These are phyloP conservation scores for Atalantia buxifolia DNA, from an alignment of 345 rosid genomes.

Conservation along the genomic window DNA sequence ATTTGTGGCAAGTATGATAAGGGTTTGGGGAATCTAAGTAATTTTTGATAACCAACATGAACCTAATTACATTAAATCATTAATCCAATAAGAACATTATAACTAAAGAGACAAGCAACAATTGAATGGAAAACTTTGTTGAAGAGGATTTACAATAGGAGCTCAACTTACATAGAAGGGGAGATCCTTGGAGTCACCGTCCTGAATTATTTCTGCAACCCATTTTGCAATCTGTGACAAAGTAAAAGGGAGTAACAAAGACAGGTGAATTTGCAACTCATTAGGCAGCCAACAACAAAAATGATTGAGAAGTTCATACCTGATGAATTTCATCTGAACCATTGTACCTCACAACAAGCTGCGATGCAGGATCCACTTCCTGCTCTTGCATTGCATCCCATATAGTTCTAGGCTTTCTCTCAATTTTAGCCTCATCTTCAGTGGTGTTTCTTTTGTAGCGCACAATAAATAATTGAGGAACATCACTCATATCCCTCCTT, in stretches of 20 bases:
- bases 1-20: not conserved
- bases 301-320: constrained; percentile 33
- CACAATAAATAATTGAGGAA: constrained; percentile 70
- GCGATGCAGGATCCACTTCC: constrained; percentile 77
- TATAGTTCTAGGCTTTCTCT: constrained; percentile 46
- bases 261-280: no score
- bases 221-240: constrained; percentile 63
- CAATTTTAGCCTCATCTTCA: constrained; percentile 36
- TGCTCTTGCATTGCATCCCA: constrained; percentile 51
- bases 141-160: not conserved
- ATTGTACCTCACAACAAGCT: constrained; percentile 84
- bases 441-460: constrained; percentile 79
- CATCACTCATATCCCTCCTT: constrained; percentile 64
- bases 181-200: constrained; percentile 80
- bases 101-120: not conserved
- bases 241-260: constrained; percentile 6
- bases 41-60: not conserved
- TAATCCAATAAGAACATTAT: not conserved
- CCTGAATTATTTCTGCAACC: constrained; percentile 73
- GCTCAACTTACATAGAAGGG: constrained; percentile 66
- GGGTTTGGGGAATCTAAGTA: not conserved
- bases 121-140: not conserved
- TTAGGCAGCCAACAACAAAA: not conserved
- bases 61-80: not conserved
- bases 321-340: constrained; percentile 64